phyloP scores from a whole-genome alignment of 2,329 filamentous ascomycete species.

The Aspergillus hiratsukae region DNA sequence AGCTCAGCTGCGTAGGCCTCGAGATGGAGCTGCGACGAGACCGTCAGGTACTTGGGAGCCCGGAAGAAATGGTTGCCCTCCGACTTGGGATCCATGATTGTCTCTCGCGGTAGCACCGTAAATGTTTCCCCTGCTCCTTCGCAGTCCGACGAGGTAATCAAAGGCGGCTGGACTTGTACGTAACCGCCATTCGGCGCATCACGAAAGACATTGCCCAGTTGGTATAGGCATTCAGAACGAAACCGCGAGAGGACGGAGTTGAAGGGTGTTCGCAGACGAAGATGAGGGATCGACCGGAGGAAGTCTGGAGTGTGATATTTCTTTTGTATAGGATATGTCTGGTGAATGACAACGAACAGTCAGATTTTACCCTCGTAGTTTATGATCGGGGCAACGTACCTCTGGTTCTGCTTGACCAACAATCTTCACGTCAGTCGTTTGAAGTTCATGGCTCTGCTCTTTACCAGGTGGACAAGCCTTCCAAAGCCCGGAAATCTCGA shows the following conservation, averaged over 20 bases:
- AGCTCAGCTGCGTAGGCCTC: constrained; percentile 87
- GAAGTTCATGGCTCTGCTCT: constrained; percentile 74
- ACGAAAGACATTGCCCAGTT: constrained; percentile 71
- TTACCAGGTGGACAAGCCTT: constrained; percentile 61
- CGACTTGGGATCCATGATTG: constrained; percentile 21
- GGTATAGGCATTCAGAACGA: constrained; percentile 72
- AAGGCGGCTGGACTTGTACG: constrained; percentile 75
- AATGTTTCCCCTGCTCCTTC: constrained; percentile 97
- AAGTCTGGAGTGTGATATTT: constrained; percentile 91
- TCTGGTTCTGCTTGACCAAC: constrained; percentile 74
- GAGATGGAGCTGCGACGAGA: constrained; percentile 89
- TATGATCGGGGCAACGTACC: constrained; percentile 48
- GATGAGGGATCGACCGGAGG: constrained; percentile 80
- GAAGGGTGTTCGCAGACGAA: constrained; percentile 74
- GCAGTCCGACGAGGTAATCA: constrained; percentile 95
- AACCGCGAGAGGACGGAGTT: constrained; percentile 77
- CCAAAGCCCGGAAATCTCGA: constrained; percentile 75
- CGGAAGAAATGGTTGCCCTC: constrained; percentile 67
- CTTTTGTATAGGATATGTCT: constrained; percentile 93
- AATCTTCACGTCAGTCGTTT: constrained; percentile 64
- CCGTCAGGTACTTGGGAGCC: constrained; percentile 86
- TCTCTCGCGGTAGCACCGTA: constrained; percentile 53
- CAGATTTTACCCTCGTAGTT: background rate
- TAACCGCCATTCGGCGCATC: constrained; percentile 55
- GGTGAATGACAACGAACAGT: background rate